Conservation (phyloP, 345 rosid genomes). For the Ceriops decandra region DNA sequence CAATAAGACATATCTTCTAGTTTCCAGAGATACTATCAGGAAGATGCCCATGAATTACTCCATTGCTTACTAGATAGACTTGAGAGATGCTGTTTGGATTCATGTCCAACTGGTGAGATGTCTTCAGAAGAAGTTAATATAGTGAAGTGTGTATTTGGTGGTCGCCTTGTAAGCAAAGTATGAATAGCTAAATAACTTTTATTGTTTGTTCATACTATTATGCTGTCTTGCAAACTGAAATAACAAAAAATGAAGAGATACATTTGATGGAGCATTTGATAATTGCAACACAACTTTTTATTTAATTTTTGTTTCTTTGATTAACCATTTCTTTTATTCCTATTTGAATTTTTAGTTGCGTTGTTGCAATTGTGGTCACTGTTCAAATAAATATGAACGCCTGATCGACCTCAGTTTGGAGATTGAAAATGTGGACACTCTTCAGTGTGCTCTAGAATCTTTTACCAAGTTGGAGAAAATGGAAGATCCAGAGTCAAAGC, state of each 20-base stretch:
- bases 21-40: conserved; percentile 61
- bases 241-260: background rate
- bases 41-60: conserved; percentile 88
- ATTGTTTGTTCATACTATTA: background rate
- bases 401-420: conserved; percentile 72
- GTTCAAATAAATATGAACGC: conserved; percentile 58
- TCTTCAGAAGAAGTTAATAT: conserved; percentile 36
- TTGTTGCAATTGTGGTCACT: conserved; percentile 64
- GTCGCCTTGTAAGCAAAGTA: conserved; percentile 70
- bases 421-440: conserved; percentile 55
- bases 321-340: background rate
- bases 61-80: conserved; percentile 69
- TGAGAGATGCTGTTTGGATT: conserved; percentile 53
- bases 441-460: conserved; percentile 57
- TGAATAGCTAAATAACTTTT: conserved; percentile 3
- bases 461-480: conserved; percentile 75
- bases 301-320: background rate
- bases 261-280: too few relatives aligned
- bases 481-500: conserved; percentile 53
- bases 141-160: conserved; percentile 60
- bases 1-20: conserved; percentile 49
- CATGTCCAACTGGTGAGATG: conserved; percentile 16
- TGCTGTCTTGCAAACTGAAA: background rate
- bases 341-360: conserved; percentile 42
- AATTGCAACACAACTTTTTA: background rate